phyloP scores from a whole-genome alignment of 106 monocot genomes.

The Phalaenopsis equestris region DNA sequence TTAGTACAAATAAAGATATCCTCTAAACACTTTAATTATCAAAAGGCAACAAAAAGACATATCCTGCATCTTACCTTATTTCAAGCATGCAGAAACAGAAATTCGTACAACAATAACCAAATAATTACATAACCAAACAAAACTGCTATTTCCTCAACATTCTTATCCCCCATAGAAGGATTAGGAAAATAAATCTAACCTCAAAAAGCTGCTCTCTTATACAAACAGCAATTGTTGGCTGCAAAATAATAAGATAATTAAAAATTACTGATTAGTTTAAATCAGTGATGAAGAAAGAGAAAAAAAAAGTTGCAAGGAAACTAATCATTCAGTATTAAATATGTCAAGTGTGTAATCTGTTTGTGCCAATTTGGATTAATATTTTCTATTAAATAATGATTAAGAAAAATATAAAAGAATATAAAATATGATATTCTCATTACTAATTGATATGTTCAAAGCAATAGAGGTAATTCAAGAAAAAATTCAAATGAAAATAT shows the following conservation, averaged over 20 bases:
- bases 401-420: not conserved
- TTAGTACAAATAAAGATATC: not conserved
- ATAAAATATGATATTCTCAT: not conserved
- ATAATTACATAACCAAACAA: not conserved
- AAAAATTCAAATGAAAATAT: not conserved
- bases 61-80: not conserved
- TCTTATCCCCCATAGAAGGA: not conserved
- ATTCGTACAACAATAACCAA: not conserved
- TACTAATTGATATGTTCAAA: not conserved
- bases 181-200: constrained; percentile 31
- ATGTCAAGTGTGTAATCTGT: not conserved
- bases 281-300: not conserved
- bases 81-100: not conserved
- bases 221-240: constrained; percentile 87
- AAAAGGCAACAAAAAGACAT: not conserved
- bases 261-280: not conserved
- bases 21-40: not conserved
- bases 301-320: not conserved
- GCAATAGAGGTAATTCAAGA: not conserved
- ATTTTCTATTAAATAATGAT: not conserved
- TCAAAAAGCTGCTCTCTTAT: constrained; percentile 91
- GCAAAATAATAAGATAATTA: constrained; percentile 16
- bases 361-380: constrained; percentile 1
- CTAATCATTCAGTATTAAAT: not conserved
- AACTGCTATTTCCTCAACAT: not conserved